Percentiles rank a stretch among this genome's conserved stretches.
Conservation (phyloP, 257 asterid genomes). For the Anisodus acutangulus region DNA sequence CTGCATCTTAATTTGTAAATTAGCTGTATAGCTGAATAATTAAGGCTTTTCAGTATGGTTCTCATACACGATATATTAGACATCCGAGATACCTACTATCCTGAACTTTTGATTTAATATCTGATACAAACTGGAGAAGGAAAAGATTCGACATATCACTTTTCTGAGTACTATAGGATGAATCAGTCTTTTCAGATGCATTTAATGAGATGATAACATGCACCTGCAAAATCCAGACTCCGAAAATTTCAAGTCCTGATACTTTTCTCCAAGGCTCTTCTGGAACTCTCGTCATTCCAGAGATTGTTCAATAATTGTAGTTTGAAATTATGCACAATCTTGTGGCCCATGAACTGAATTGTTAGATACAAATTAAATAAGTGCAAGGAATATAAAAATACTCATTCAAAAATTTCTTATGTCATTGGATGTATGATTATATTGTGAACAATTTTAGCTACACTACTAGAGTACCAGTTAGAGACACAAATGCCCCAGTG, state of each 20-base stretch:
- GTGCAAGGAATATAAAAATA: neutral
- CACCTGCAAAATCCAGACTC: neutral
- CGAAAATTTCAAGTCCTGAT: neutral
- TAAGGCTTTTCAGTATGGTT: neutral
- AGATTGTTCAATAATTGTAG: neutral
- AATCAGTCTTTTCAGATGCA: neutral
- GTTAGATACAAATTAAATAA: conserved; percentile 2
- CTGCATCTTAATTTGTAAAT: conserved; percentile 19
- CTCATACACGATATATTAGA: conserved; percentile 11
- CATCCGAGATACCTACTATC: conserved; percentile 8
- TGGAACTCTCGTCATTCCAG: neutral
- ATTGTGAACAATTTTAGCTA: neutral
- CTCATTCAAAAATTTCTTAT: neutral
- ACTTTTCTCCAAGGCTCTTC: neutral
- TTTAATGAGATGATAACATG: neutral
- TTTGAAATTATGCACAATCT: conserved; percentile 9
- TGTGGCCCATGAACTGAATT: conserved; percentile 1
- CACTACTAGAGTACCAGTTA: neutral
- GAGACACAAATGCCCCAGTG: no score
- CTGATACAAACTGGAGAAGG: neutral
- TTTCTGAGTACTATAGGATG: neutral
- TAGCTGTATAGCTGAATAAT: neutral
- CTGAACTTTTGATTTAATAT: neutral
- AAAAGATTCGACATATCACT: neutral
- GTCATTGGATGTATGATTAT: conserved; percentile 10